These are phyloP conservation scores for Blastomyces gilchristii DNA, from an alignment of 2,329 filamentous ascomycete species.

Conservation along the genomic window DNA sequence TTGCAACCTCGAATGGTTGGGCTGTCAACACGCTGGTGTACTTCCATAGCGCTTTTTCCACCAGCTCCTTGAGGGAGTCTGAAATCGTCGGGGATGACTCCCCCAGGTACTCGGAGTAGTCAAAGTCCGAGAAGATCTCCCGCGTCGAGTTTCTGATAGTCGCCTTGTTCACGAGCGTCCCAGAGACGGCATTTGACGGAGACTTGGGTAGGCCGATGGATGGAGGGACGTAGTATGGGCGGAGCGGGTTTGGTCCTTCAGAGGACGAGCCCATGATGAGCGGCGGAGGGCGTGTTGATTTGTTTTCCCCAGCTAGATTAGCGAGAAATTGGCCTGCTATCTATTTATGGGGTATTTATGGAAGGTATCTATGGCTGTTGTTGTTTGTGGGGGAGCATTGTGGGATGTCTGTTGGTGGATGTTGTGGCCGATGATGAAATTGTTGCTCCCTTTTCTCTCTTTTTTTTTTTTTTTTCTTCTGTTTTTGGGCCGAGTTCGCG, in stretches of 20 bases:
- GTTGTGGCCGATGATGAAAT: neutral
- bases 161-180: conserved; percentile 16
- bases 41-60: conserved; percentile 83
- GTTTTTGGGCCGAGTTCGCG: too few relatives aligned
- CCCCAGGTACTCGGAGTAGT: conserved; percentile 78
- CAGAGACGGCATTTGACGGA: conserved; percentile 22
- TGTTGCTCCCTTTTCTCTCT: conserved; percentile 9
- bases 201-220: conserved; percentile 50
- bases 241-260: conserved; percentile 48
- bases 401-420: neutral
- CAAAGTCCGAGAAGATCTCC: conserved; percentile 78
- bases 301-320: neutral
- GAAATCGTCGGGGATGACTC: conserved; percentile 65
- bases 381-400: neutral
- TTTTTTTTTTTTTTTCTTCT: conserved; percentile 17
- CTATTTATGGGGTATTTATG: neutral
- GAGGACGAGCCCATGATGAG: conserved; percentile 37
- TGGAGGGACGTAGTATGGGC: conserved; percentile 54
- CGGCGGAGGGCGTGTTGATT: conserved; percentile 8
- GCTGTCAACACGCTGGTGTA: conserved; percentile 82
- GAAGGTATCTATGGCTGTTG: neutral
- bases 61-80: conserved; percentile 61
- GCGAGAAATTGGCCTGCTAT: neutral
- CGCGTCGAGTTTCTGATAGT: conserved; percentile 57
- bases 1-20: conserved; percentile 95